Conservation (phyloP, 1,284 basidiomycete genomes). For the Ganoderma lingzhi region DNA sequence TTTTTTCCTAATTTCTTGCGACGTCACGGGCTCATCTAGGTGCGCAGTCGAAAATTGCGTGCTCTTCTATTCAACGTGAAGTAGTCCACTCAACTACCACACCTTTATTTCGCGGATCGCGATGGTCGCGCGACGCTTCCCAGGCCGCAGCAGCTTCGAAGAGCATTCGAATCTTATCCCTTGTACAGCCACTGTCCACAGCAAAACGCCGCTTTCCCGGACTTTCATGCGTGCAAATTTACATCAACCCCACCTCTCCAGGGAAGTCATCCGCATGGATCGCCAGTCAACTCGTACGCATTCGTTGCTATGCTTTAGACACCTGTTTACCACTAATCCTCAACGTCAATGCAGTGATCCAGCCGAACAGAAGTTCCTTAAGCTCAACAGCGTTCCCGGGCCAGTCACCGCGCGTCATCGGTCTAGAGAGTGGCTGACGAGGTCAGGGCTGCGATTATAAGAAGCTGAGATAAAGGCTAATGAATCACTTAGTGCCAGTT, state of each 20-base stretch:
- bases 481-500: not conserved
- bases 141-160: not conserved
- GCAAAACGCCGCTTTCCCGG: not conserved
- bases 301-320: not conserved
- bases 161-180: not conserved
- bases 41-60: constrained; percentile 1
- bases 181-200: not conserved
- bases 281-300: not conserved
- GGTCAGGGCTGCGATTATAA: not conserved
- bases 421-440: not conserved
- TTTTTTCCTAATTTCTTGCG: not conserved
- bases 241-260: not conserved
- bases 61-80: not conserved
- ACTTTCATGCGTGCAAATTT: not conserved
- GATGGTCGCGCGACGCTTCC: not conserved
- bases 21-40: not conserved
- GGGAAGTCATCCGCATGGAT: not conserved
- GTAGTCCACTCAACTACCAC: not conserved
- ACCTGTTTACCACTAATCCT: not conserved
- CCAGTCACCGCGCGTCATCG: not conserved
- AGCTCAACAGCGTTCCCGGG: too few species aligned
- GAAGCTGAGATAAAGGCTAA: not conserved
- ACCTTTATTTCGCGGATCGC: not conserved
- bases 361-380: too few species aligned
- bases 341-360: not conserved